Conservation (phyloP, 352 stramenopile genomes). For the Pythium brachiatum region DNA sequence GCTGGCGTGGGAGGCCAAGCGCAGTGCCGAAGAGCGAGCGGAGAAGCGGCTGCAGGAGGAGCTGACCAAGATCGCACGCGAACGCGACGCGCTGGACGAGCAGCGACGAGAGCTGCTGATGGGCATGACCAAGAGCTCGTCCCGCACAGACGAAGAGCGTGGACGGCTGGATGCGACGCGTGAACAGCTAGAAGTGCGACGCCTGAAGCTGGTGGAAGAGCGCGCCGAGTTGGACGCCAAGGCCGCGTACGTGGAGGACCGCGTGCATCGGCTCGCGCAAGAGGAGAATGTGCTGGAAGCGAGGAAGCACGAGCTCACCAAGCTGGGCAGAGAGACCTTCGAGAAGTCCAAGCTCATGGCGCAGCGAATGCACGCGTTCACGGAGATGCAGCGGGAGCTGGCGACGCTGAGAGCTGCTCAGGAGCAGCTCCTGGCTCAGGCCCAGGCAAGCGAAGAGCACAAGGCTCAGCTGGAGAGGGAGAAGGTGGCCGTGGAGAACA, state of each 20-base stretch:
- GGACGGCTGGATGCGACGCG: constrained; percentile 58
- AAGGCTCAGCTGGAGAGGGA: constrained; percentile 39
- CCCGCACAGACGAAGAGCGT: constrained; percentile 67
- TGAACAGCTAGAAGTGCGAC: constrained; percentile 51
- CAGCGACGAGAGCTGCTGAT: constrained; percentile 66
- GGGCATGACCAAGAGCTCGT: constrained; percentile 44
- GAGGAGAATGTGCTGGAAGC: constrained; percentile 45
- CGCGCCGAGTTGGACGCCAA: constrained; percentile 50
- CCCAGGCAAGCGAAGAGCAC: constrained; percentile 33
- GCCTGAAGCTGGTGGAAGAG: constrained; percentile 60
- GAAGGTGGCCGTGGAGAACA: constrained; percentile 48
- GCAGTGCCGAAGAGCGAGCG: constrained; percentile 52
- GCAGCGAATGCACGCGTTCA: constrained; percentile 35
- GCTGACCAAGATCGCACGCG: constrained; percentile 58
- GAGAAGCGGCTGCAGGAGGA: constrained; percentile 62
- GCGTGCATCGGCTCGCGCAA: constrained; percentile 41
- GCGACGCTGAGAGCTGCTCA: constrained; percentile 40
- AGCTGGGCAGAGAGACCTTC: constrained; percentile 60
- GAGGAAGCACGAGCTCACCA: constrained; percentile 49
- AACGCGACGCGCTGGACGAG: constrained; percentile 69
- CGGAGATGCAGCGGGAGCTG: constrained; percentile 36
- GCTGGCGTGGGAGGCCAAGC: constrained; percentile 30
- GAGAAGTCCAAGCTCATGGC: constrained; percentile 53
- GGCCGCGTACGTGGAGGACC: constrained; percentile 47
- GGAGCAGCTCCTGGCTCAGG: constrained; percentile 32